Base-by-base conservation (phyloP, 306 rosid species). In the Bauhinia variegata region DNA sequence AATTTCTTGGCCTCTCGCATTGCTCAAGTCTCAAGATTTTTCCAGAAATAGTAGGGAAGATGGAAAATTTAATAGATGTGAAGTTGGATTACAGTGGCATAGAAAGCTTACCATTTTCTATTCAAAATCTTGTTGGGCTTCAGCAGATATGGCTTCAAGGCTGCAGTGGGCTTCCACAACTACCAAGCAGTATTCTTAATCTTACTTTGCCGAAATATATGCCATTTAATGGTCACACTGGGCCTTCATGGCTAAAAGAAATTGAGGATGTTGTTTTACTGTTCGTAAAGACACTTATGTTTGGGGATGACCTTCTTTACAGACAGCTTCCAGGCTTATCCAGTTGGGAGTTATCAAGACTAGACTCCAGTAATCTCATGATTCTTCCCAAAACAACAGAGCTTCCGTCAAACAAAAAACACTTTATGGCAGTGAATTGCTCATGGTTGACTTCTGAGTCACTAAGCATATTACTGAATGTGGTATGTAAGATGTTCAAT, bases 401-500 rank as follows among this genome's bases (percentile, higher is more conserved):
- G 31, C 19, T 70, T 13, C 75, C 67, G 5, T 23, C 67, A 8
- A 18, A 58, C 5, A n/a, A 58, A 18, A 5, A 12, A 17, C 36
- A 33, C 1, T 36, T 67, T 41, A 17, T 41, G 28, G 72, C 72
- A 67, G 11, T 42, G 33, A 54, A 54, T 43, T 67, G 63, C 63
- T 38, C 72, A 67, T 67, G 63, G 30, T 37, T 70, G 67, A 59
- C 67, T 38, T n/a, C 50, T 31, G 18, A 48, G 6, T 70, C 75
- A 23, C 36, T 60, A 70, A 59, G n/a, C 54, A 56, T 59, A 48
- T 33, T 70, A 9, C 2, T 49, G 60, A 33, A 4, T 64, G 60
- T 59, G 75, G 67, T 70, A 23, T 23, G 1, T 2, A 1, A 23
- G 28, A 23, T 23, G 1, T 23, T 23, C 28, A 23, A 2, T 23